phyloP scores from a whole-genome alignment of 768 basidiomycete genomes.

The Kwoniella sp. region DNA sequence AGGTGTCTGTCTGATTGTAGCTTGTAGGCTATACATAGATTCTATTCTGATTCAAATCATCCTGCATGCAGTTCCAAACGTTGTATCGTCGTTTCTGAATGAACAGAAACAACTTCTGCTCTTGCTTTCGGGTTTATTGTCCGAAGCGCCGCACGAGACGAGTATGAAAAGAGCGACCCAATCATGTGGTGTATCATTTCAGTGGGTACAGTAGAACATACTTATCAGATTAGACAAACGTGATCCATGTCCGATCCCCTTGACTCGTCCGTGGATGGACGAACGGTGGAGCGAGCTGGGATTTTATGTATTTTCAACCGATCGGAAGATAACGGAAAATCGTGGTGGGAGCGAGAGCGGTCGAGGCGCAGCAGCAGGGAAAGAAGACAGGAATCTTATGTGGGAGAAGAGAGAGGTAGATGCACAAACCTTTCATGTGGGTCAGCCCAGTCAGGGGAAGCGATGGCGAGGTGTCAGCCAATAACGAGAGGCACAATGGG shows the following conservation, averaged over 20 bases:
- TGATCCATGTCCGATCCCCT: neutral
- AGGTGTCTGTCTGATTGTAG: neutral
- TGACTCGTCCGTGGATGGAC: neutral
- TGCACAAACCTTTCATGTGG: too few relatives aligned
- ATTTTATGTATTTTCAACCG: too few relatives aligned
- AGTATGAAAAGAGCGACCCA: too few relatives aligned
- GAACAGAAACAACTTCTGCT: neutral
- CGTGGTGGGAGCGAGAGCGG: too few relatives aligned
- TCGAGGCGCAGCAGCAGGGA: too few relatives aligned
- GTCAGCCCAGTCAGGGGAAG: too few relatives aligned
- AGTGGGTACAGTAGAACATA: neutral
- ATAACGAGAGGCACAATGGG: too few relatives aligned
- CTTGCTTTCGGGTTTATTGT: neutral
- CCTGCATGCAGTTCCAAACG: neutral
- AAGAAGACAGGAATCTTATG: too few relatives aligned
- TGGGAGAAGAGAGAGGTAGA: too few relatives aligned
- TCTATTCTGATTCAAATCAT: slow-evolving; percentile 1
- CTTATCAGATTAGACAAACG: slow-evolving; percentile 2
- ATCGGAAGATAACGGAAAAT: too few relatives aligned
- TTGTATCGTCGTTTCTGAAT: neutral
- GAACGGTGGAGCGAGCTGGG: neutral
- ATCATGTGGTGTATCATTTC: neutral
- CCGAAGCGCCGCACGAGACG: slow-evolving; percentile 8
- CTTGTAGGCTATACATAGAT: slow-evolving; percentile 1
- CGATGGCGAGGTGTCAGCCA: too few relatives aligned